Percentiles rank a stretch among this genome's conserved stretches.
phyloP scores from a whole-genome alignment of 2,329 filamentous ascomycete genomes.

The Alternaria incomplexa region DNA sequence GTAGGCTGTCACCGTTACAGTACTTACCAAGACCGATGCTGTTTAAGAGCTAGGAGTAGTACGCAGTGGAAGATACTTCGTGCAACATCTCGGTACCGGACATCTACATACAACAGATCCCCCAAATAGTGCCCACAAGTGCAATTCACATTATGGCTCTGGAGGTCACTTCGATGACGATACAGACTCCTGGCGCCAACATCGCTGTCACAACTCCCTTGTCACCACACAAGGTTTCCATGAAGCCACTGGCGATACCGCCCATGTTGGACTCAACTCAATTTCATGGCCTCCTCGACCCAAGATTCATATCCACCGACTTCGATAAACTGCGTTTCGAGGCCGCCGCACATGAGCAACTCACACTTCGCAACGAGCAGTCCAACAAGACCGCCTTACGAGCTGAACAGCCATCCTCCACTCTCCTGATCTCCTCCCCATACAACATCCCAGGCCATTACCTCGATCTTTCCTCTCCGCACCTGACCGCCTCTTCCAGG shows the following conservation, averaged over 20 bases:
- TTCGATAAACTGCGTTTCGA: conserved; percentile 44
- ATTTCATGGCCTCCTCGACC: conserved; percentile 24
- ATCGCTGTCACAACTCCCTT: neutral
- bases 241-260: neutral
- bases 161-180: neutral
- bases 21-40: neutral
- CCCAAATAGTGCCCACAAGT: neutral
- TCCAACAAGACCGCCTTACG: neutral
- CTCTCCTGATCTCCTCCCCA: conserved; percentile 71
- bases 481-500: conserved; percentile 67
- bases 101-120: neutral
- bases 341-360: conserved; percentile 39
- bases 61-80: neutral
- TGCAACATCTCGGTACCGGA: neutral
- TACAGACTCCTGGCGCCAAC: neutral
- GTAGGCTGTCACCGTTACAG: neutral
- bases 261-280: neutral
- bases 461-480: conserved; percentile 67
- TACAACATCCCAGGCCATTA: conserved; percentile 75
- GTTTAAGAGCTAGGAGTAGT: neutral
- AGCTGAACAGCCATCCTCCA: neutral
- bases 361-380: conserved; percentile 6
- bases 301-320: conserved; percentile 34
- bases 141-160: neutral
- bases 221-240: neutral